Base-by-base conservation (phyloP, 306 rosid species). In the Phaseolus lunatus region DNA sequence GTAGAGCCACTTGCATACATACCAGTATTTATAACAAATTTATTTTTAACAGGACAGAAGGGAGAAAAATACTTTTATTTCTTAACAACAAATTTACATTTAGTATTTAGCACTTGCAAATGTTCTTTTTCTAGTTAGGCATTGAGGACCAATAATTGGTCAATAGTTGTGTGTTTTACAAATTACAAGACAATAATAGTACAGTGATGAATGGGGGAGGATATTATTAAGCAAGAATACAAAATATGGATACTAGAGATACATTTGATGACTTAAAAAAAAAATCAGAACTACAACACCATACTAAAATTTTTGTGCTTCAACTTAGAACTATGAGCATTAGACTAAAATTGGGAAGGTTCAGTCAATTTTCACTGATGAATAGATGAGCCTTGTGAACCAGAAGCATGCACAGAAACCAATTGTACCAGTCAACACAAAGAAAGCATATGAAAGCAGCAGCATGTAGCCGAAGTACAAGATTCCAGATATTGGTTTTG, bases 361-460 rank as follows among this genome's bases (percentile, higher is more conserved):
- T 77, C 57, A 77, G 58, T 77, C 81, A 39, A 77, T 22, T 67
- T 77, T 77, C 4, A 77, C 81, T 53, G 81, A 77, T 2, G 81
- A 67, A 67, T 77, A 77, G 45, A 77, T 77, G 47, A 77, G 47
- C 75, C 81, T 77, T 26, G 75, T 67, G 75, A 77, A 77, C 67
- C 74, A 66, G 75, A 77, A 77, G 75, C 81, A 77, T 24, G 81
- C 74, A 43, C 2, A 67, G 75, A 77, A 77, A 65, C 81, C 81
- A 24, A 67, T 77, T 16, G 81, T 54, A 39, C 81, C 81, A 18
- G 75, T 77, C 67, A 77, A 39, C 68, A 53, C 23, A 18, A 67
- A 77, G 66, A 77, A 77, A 52, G 81, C 75, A 54, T 67, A 77
- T 7, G 81, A 77, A 67, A 77, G 75, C 44, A 77, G 75, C 37